Conservation (phyloP, 257 asterid genomes). For the Ophiorrhiza pumila region DNA sequence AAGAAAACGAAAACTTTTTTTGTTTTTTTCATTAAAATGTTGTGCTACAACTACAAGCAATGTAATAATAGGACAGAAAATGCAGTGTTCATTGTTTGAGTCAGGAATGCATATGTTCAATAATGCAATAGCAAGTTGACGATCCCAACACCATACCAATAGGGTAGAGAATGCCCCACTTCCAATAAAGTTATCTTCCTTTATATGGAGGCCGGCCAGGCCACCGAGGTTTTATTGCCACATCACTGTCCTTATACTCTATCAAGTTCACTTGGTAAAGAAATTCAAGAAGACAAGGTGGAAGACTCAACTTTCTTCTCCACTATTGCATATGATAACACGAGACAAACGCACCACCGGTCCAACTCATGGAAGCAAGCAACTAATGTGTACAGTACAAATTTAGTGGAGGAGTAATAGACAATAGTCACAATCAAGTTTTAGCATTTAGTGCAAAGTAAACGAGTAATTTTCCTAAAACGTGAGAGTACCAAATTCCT, state of each 20-base stretch:
- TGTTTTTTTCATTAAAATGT: neutral
- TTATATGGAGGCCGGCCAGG: slow-evolving; percentile 27
- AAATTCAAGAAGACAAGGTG: neutral
- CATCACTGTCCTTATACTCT: slow-evolving; percentile 18
- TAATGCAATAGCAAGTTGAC: slow-evolving; percentile 4
- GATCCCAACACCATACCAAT: neutral
- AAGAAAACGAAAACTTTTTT: too few species aligned
- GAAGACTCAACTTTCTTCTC: neutral
- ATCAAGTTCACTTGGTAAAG: too few species aligned
- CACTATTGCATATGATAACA: neutral
- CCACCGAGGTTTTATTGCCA: slow-evolving; percentile 28
- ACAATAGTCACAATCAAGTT: neutral
- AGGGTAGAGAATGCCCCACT: slow-evolving; percentile 31
- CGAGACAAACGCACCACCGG: neutral
- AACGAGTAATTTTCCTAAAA: neutral
- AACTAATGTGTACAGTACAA: too few species aligned
- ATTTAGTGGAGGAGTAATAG: too few species aligned
- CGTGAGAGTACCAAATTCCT: neutral
- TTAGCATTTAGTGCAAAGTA: neutral
- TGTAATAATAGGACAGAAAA: neutral
- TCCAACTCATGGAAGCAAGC: neutral
- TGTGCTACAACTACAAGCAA: neutral
- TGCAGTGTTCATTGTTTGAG: neutral
- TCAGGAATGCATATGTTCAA: neutral
- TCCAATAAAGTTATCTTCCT: slow-evolving; percentile 27